A percentile compares a stretch with the other conserved stretches of the same genome.
Conservation (phyloP, 1,284 basidiomycete species). For the Chalciporus sp. region DNA sequence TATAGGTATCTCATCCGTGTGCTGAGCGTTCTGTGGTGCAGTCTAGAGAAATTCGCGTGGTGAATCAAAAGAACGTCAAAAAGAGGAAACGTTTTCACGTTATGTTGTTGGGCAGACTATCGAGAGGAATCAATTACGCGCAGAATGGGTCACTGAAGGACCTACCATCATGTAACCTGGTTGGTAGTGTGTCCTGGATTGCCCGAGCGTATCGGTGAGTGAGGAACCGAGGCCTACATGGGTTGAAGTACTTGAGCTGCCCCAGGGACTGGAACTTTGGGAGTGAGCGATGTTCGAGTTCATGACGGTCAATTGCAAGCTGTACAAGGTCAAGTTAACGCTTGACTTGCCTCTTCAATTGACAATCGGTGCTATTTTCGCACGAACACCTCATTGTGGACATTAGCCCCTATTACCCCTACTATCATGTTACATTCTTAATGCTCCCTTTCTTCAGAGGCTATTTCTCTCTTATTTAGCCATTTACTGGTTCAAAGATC, state of each 20-base stretch:
- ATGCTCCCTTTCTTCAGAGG: no score
- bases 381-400: background rate
- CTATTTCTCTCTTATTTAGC: no score
- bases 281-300: conserved; percentile 25
- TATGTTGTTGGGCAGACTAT: conserved; percentile 63
- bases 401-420: background rate
- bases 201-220: conserved; percentile 57
- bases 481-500: no score
- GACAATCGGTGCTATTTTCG: background rate
- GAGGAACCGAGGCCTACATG: conserved; percentile 27
- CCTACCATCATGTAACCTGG: conserved; percentile 73
- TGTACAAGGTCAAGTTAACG: background rate
- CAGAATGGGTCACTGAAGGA: conserved; percentile 4
- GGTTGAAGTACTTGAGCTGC: conserved; percentile 23
- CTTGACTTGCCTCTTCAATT: no score
- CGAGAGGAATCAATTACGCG: conserved; percentile 1
- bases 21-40: conserved; percentile 57
- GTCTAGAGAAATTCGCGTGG: conserved; percentile 37
- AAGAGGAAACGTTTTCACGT: conserved; percentile 38
- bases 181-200: conserved; percentile 74
- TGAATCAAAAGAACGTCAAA: background rate
- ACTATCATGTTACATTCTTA: background rate
- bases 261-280: conserved; percentile 31
- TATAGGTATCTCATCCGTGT: conserved; percentile 67
- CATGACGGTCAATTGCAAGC: conserved; percentile 17